Base-by-base conservation (phyloP, 768 basidiomycete genomes). In the Panaeolus cyanescens region DNA sequence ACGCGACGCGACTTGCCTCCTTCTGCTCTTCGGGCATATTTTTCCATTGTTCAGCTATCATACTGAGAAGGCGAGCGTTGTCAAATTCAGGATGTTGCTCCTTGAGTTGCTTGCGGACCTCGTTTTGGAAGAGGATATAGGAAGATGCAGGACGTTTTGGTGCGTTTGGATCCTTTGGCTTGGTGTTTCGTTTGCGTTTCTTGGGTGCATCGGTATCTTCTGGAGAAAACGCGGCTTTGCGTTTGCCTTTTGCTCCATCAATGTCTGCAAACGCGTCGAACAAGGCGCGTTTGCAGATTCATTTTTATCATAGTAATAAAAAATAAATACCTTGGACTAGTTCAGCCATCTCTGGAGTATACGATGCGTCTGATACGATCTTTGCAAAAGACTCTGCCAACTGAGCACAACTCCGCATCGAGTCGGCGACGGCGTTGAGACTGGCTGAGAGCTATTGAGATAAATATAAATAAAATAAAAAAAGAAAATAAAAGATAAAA, bases 121-220 rank as follows among this genome's bases (percentile, higher is more conserved):
- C 91, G 71, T 96, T 97, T 78, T 98, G 96, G 83, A 91, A 99
- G 66, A 96, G 79, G 69, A 99, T 86, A 77, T 96, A 99, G 19
- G 95, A 94, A 6, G 92, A 92, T 13, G 94, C 84, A 28, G 96
- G 96, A 8, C 94, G 89, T 72, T 96, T 97, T 32, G 96, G 96
- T 60, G 95, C 95, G 74, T 95, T 91, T 19, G 95, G 95, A 69
- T 99, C 96, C 74, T 89, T 80, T 67, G 90, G 89, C 75, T 89
- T 94, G 60, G 78, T 78, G 66, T 79, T 79, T 64, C 86, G 83
- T 72, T 82, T 85, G 65, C 84, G 81, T 72, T 86, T 90, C 70
- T 80, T 80, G 53, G 71, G 65, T 55, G 74, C 77, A 22, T 77
- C 80, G 28, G 69, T 73, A 53, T 80, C 82, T 2, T 77, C 79